Base-by-base conservation (phyloP, 2,329 filamentous ascomycete genomes). In the Trichoderma sp. region DNA sequence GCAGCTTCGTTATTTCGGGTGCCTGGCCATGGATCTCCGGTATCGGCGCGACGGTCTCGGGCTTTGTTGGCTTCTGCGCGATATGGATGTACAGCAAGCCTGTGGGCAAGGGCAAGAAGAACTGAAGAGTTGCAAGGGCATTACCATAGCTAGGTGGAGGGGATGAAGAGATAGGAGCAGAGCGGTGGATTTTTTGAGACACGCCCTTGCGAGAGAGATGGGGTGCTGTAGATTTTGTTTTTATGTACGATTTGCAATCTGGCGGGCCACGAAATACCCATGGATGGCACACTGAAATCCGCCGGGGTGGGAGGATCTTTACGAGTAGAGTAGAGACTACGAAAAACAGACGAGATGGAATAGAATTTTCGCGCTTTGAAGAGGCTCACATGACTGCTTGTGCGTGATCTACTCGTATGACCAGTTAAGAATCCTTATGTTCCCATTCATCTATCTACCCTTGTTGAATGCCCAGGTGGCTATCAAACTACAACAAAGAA, bases 1-100 rank as follows among this genome's bases (percentile, higher is more conserved):
- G 96, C 77, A 97, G 93, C 82, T 98, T 90, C 85, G 89, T 88
- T 79, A 99, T 99, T 80, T 93, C 89, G 73, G 95, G 91, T 56
- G 95, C 94, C 3, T 98, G 94, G 93, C 94, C 95, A 12, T 98
- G 95, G 93, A 93, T 99, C 79, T 88, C 91, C 0, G 95, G 96
- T 73, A 93, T 98, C 73, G 92, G 89, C 80, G 91, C 91, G 64
- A 97, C 97, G 2, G 88, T 97, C 70, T 86, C 85, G 12, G 96
- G 94, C 8, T 99, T 95, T 88, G 75, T 98, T 74, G 89, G 85
- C 0, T 98, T 99, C 83, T 93, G 94, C 67, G 89, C 90, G 15
- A 78, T 98, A 43, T 99, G 96, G 96, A 85, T 99, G 82, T 99
- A 87, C 78, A 89, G 87, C 78, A 84, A 84, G 78, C 87, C 88